Base-by-base conservation (phyloP, 139 green algal genomes). In the Astrephomene gubernaculifera region DNA sequence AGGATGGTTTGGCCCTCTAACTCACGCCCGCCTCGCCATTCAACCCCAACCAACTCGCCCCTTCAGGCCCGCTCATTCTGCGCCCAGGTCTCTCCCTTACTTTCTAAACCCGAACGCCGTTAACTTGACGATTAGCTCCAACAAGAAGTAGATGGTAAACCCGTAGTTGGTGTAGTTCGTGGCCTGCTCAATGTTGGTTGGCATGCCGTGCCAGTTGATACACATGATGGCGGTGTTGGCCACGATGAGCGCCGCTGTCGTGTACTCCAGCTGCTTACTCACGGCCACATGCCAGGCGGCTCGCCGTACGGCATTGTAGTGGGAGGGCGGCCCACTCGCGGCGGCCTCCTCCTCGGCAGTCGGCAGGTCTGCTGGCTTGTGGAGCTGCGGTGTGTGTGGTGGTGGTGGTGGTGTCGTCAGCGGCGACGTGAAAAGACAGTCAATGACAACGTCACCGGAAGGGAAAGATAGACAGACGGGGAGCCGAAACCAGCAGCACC, bases 71-170 rank as follows among this genome's bases (percentile, higher is more conserved):
- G n/a, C n/a, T n/a, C n/a, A n/a, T n/a, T n/a, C n/a, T n/a, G n/a
- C n/a, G n/a, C n/a, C n/a, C n/a, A n/a, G n/a, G n/a, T n/a, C n/a
- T n/a, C n/a, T n/a, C n/a, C n/a, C n/a, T n/a, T n/a, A n/a, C n/a
- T n/a, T n/a, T n/a, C n/a, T n/a, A n/a, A n/a, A n/a, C 4, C 92
- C 91, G 52, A 95, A 86, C 1, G 72, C 91, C 19, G 86, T 83
- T n/a, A 96, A 27, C 89, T 95, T 94, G 61, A 96, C 67, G 31
- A 93, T 4, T 88, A 96, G 90, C 88, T 96, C 94, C 0, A 84
- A 1, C 38, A 86, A 25, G 25, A 89, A 89, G 79, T 84, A 89
- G 38, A 83, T 17, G 2, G 92, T 93, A 24, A 96, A 86, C 17
- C 87, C 79, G 25, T 89, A 82, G 86, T 96, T 95, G 63, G 92